phyloP scores from a whole-genome alignment of 106 monocot species.

The Hemerocallis citrina region DNA sequence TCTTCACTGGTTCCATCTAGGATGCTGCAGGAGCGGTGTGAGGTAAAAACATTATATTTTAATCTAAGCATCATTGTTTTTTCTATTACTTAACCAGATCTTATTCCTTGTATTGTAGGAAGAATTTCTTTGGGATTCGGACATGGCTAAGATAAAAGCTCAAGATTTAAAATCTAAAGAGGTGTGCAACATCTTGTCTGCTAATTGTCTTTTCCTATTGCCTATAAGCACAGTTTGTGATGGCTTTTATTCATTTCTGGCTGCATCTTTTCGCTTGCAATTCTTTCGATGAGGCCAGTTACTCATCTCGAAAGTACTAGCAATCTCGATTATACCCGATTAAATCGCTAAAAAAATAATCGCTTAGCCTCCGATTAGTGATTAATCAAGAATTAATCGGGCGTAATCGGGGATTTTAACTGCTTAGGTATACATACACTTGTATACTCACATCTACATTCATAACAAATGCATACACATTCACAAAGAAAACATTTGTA shows the following conservation, averaged over 20 bases:
- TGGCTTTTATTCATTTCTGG: not conserved
- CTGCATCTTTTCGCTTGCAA: not conserved
- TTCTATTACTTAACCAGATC: not conserved
- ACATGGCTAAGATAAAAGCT: constrained; percentile 70
- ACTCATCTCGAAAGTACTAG: no score
- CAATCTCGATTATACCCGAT: no score
- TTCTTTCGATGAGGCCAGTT: no score
- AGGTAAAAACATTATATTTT: constrained; percentile 30
- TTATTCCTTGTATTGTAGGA: constrained; percentile 37
- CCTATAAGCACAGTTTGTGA: not conserved
- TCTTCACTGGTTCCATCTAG: constrained; percentile 52
- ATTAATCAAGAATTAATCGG: no score
- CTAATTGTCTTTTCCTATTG: not conserved
- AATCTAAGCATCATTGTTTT: not conserved
- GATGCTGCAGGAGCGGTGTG: constrained; percentile 94
- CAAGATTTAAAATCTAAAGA: constrained; percentile 93
- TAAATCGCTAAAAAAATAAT: no score
- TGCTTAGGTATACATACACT: no score
- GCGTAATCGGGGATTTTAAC: no score
- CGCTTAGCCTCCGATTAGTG: no score
- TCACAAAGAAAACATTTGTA: no score
- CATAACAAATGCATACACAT: no score
- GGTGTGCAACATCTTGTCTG: constrained; percentile 29
- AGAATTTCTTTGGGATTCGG: constrained; percentile 93
- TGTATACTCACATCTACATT: no score